These are phyloP conservation scores for Daldinia childiae DNA, from an alignment of 495 filamentous ascomycete species.

Conservation along the genomic window DNA sequence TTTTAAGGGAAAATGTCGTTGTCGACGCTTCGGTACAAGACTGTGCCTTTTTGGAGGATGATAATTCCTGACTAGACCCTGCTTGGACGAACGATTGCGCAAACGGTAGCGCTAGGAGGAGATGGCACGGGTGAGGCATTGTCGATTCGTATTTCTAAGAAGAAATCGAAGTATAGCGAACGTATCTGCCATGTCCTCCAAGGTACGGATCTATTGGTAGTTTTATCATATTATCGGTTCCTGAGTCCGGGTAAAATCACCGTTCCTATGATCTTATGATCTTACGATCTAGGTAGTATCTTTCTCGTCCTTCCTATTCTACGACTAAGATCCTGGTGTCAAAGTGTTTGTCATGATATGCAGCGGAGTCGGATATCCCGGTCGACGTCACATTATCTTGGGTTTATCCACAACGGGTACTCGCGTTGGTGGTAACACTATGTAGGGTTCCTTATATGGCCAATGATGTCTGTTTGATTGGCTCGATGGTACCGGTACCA, in stretches of 20 bases:
- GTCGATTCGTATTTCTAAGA: not conserved
- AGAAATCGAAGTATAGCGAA: not conserved
- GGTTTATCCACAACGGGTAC: constrained; percentile 28
- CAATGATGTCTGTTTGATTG: constrained; percentile 12
- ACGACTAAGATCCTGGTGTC: constrained; percentile 6
- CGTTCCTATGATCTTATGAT: constrained; percentile 4
- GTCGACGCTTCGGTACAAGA: constrained; percentile 26
- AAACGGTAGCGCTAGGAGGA: constrained; percentile 3
- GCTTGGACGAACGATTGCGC: not conserved
- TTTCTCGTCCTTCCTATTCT: constrained; percentile 10
- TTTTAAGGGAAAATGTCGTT: constrained; percentile 26
- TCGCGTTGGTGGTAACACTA: constrained; percentile 7
- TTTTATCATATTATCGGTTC: constrained; percentile 8
- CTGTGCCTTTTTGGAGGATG: not conserved
- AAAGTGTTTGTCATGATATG: not conserved
- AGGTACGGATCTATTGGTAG: not conserved
- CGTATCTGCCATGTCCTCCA: not conserved
- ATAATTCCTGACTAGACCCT: not conserved
- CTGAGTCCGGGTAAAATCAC: constrained; percentile 14
- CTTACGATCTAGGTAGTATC: constrained; percentile 3
- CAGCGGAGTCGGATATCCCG: constrained; percentile 20
- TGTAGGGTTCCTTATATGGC: constrained; percentile 10
- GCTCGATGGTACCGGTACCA: not conserved
- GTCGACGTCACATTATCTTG: constrained; percentile 23
- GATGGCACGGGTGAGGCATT: not conserved